A percentile compares a stretch with the other conserved stretches of the same genome.
phyloP scores from a whole-genome alignment of 495 filamentous ascomycete genomes.

The Elaphomyces granulatus region DNA sequence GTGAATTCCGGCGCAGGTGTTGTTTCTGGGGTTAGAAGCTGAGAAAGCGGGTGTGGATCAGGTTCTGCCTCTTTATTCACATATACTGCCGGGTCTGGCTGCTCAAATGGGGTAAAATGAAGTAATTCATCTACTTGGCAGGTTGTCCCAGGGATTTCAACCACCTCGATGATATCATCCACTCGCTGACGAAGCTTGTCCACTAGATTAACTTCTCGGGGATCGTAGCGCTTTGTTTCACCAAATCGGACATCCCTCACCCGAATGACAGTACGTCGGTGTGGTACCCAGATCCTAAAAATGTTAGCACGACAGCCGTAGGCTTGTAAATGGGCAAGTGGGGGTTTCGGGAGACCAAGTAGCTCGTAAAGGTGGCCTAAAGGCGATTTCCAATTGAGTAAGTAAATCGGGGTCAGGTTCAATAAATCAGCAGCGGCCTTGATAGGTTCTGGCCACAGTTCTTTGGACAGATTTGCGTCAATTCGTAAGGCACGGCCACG shows the following conservation, averaged over 20 bases:
- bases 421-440: not conserved
- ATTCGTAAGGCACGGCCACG: not conserved
- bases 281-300: no score
- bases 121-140: not conserved
- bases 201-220: not conserved
- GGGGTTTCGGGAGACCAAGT: not conserved
- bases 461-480: not conserved
- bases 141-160: not conserved
- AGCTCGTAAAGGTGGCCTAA: not conserved
- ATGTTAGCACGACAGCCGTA: not conserved
- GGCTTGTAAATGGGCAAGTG: not conserved
- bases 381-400: not conserved
- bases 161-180: not conserved
- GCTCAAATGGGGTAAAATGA: not conserved
- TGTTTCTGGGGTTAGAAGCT: not conserved
- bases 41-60: no score
- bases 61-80: not conserved
- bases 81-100: no score
- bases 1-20: not conserved
- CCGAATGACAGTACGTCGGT: not conserved
- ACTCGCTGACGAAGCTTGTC: not conserved
- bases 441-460: not conserved
- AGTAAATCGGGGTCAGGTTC: not conserved
- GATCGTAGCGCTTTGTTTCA: not conserved
- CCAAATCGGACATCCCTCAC: not conserved